Conservation (phyloP, 441 rosid genomes). For the Breynia disticha region DNA sequence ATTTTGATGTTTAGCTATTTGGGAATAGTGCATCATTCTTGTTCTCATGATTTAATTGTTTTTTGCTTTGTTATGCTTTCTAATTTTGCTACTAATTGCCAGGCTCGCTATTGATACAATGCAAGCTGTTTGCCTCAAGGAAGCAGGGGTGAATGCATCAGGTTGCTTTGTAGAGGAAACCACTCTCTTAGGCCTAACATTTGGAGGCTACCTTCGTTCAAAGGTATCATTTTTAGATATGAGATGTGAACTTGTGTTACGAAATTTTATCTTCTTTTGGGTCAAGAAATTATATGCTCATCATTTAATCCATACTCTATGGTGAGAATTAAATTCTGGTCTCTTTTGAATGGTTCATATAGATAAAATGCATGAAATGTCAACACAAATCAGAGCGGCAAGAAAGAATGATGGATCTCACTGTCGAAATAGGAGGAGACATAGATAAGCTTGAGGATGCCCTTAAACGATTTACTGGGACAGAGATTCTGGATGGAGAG, state of each 20-base stretch:
- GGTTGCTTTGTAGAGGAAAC: constrained; percentile 75
- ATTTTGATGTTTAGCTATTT: no score
- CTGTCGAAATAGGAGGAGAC: constrained; percentile 76
- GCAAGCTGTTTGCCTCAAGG: constrained; percentile 82
- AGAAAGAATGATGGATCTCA: constrained; percentile 84
- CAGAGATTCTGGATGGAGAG: constrained; percentile 84
- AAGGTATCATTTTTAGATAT: constrained; percentile 41
- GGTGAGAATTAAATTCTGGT: no score
- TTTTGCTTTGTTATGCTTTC: no score
- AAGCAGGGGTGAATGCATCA: constrained; percentile 70
- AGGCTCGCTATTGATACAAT: constrained; percentile 74
- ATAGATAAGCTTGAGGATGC: constrained; percentile 83
- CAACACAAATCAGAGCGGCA: constrained; percentile 69
- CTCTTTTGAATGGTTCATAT: constrained; percentile 15
- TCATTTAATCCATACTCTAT: no score
- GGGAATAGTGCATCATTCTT: no score
- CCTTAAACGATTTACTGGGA: constrained; percentile 65
- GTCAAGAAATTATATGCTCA: constrained; percentile 6
- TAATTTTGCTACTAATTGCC: no score
- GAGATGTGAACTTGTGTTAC: no score
- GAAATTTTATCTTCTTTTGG: no score
- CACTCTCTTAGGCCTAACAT: constrained; percentile 72
- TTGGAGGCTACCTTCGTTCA: constrained; percentile 74
- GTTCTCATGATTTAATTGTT: background rate
- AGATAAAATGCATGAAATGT: constrained; percentile 81